Evolutionary conservation across 1,284 basidiomycete species (phyloP), one percentile per base, ranked within the genome.

Genomic region (Cryptococcus sp.): DNA sequence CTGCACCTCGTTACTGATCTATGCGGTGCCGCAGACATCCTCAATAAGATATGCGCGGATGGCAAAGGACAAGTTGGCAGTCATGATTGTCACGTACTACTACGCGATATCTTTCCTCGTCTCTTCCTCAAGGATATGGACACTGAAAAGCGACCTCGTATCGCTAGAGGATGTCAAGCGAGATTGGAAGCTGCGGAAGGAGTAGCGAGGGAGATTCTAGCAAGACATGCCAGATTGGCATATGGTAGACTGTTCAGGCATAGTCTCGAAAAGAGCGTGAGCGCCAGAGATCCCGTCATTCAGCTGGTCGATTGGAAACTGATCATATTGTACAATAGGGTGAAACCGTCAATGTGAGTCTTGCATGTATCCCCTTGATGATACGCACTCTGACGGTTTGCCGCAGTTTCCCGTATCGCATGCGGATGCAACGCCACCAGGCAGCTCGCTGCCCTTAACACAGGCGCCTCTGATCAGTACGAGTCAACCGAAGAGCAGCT

Each of bases 21-120:
- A 25, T 8, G 43, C 15, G 0, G 55, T 38, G 23, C 6, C n/a
- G 0, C 58, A 79, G 77, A 79, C 42, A 64, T 72, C 27, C 62
- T 79, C 20, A 73, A 75, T 54, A 63, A 58, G 38, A 41, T 69
- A 23, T 43, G 52, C 25, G 23, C 52, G 15, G 5, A 20, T 19
- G 19, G 60, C 40, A 19, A 43, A 49, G 42, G 49, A 16, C n/a
- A 42, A n/a, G 35, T 52, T n/a, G 50, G 47, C 15, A 58, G 66
- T 47, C 23, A 22, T 15, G 27, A 57, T 5, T 64, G 49, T 51
- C 27, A 64, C n/a, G 5, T 47, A 11, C 47, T 58, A n/a, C 50
- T 60, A n/a, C 60, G 57, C 47, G 23, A 13, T 52, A 65, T 55
- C 52, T 59, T 69, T 58, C 63, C 59, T 19, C 52, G 42, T 52